Evolutionary conservation across 2,329 filamentous ascomycete genomes (phyloP), one percentile per base, ranked within the genome.

Genomic region (Aspergillus sp.): DNA sequence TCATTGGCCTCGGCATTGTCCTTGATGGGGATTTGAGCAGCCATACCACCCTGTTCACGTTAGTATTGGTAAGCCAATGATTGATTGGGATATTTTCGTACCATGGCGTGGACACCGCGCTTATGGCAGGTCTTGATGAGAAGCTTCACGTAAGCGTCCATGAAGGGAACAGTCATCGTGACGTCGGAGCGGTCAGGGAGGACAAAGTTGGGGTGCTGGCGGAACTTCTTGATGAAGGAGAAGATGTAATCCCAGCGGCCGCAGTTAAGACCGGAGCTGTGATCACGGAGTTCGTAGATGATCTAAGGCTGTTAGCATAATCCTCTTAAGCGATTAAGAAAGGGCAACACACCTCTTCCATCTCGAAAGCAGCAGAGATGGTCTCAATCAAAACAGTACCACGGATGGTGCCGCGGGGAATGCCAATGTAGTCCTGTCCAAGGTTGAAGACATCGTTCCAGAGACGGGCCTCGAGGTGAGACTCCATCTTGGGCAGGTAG

Each of bases 201-300:
- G 57, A 98, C 87, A 73, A 98, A 98, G 79, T 89, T 88, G 69
- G 90, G 83, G 82, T 97, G 95, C 71, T 96, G 87, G 74, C 95
- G 91, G 89, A 98, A 96, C 79, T 96, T 96, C 86, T 99, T 99
- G 83, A 99, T 98, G 73, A 93, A 91, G 76, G 90, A 95, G 84
- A 99, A 99, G 80, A 99, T 98, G 84, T 99, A 99, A 75, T 99
- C 95, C 95, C 95, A 99, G 67, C 95, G 90, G 64, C 95, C 95
- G 78, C 95, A 98, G 87, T 99, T 99, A 71, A 99, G 86, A 48
- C 95, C 95, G 6, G 93, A 90, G 76, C 89, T 93, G 83, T 99
- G 95, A 73, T 98, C 93, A 60, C 95, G 90, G 66, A 99, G 88
- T 82, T 98, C 95, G 78, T 97, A 99, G 79, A 99, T 98, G 79